Percentiles rank a stretch among this genome's conserved stretches.
Evolutionary conservation across 306 rosid species (phyloP).

Genomic region (Dalbergia cochinchinensis): DNA sequence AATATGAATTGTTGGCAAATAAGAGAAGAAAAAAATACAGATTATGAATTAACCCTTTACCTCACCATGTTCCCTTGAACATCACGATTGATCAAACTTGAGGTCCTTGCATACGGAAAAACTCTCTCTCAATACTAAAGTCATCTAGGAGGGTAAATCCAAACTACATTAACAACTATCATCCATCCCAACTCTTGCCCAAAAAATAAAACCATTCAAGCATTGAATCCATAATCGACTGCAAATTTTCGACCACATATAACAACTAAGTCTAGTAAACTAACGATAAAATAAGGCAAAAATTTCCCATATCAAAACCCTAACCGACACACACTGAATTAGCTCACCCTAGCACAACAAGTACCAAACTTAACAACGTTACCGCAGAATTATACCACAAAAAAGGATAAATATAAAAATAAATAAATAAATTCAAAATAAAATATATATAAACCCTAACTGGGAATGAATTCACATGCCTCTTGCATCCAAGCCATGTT

Average conservation of each 20-base stretch:
- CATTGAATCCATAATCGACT: conserved; percentile 25
- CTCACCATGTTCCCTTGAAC: conserved; percentile 60
- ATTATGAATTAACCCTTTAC: conserved; percentile 52
- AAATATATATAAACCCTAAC: conserved; percentile 52
- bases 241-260: conserved; percentile 10
- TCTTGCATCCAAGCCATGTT: conserved; percentile 49
- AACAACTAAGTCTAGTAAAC: conserved; percentile 9
- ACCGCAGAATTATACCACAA: neutral
- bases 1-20: neutral
- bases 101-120: conserved; percentile 53
- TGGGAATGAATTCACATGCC: conserved; percentile 57
- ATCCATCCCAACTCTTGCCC: conserved; percentile 42
- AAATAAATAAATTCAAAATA: neutral
- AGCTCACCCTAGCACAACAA: conserved; percentile 33
- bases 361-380: conserved; percentile 2
- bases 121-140: conserved; percentile 61
- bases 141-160: conserved; percentile 58
- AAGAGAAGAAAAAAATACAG: conserved; percentile 8
- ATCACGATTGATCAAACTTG: conserved; percentile 51
- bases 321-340: conserved; percentile 45
- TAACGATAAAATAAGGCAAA: conserved; percentile 3
- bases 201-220: conserved; percentile 10
- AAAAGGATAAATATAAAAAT: neutral
- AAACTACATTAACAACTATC: conserved; percentile 56
- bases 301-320: conserved; percentile 46